Percentiles rank a stretch among this genome's conserved stretches.
phyloP scores from a whole-genome alignment of 192 early-diverging fungal genomes.

The Backusella macrospora region DNA sequence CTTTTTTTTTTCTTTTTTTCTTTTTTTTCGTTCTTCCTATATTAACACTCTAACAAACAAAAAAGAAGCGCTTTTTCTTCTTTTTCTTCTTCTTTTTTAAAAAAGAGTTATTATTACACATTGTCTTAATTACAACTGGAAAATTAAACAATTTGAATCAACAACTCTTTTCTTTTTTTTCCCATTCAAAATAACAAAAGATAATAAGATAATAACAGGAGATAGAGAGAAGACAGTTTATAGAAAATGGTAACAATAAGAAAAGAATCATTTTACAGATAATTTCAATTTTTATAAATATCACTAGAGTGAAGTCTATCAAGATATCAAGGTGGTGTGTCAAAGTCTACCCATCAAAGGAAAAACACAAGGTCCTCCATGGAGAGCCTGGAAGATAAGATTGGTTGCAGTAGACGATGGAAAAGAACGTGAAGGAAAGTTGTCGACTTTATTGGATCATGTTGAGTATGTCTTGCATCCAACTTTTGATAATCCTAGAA shows the following conservation, averaged over 20 bases:
- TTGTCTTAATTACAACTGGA: too few relatives aligned
- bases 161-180: neutral
- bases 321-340: constrained; percentile 31
- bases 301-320: constrained; percentile 20
- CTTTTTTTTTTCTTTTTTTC: neutral
- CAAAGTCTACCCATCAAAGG: constrained; percentile 22
- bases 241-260: neutral
- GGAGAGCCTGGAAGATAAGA: constrained; percentile 51
- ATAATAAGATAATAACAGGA: too few relatives aligned
- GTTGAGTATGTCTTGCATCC: constrained; percentile 57
- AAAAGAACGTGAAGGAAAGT: constrained; percentile 40
- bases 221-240: too few relatives aligned
- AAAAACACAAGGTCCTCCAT: constrained; percentile 36
- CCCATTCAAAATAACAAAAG: neutral
- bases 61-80: neutral
- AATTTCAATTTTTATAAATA: neutral
- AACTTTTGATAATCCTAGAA: constrained; percentile 47
- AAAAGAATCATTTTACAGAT: neutral
- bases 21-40: neutral
- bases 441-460: constrained; percentile 41
- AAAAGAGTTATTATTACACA: too few relatives aligned
- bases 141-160: too few relatives aligned
- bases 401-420: constrained; percentile 47
- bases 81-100: neutral
- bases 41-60: neutral